phyloP scores from a whole-genome alignment of 1,139 yeast species.

The Yamadazyma mexicana region DNA sequence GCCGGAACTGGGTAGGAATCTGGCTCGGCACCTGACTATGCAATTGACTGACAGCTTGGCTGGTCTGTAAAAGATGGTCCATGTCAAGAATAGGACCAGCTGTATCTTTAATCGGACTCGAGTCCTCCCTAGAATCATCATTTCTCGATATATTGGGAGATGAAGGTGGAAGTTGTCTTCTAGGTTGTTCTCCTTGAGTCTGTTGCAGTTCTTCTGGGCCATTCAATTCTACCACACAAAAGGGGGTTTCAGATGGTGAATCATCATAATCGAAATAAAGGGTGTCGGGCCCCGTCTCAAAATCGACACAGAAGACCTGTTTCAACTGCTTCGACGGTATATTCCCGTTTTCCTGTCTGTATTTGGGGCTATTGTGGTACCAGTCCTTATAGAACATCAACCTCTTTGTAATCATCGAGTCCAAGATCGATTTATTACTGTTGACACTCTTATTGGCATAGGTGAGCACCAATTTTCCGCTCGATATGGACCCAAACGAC shows the following conservation, averaged over 20 bases:
- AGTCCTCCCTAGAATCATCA: too few relatives aligned
- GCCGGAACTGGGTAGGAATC: neutral
- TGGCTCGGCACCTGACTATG: neutral
- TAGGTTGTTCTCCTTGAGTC: neutral
- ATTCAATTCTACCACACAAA: neutral
- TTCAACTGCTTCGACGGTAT: constrained; percentile 11
- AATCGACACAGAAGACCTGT: constrained; percentile 6
- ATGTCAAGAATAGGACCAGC: too few relatives aligned
- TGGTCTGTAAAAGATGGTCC: neutral
- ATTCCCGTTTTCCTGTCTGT: neutral
- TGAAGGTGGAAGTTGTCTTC: constrained; percentile 15
- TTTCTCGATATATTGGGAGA: constrained; percentile 15
- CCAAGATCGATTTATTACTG: constrained; percentile 9
- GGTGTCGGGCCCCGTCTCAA: neutral
- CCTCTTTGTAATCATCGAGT: constrained; percentile 25
- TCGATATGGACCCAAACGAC: neutral
- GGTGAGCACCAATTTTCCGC: constrained; percentile 10
- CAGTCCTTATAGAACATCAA: constrained; percentile 39
- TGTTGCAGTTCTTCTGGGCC: neutral
- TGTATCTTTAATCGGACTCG: too few relatives aligned
- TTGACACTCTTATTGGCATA: constrained; percentile 7
- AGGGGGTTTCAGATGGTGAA: neutral
- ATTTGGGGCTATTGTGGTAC: constrained; percentile 23
- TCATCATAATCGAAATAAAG: constrained; percentile 10
- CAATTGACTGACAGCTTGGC: neutral